Evolutionary conservation across 208 protist genomes (phyloP), one percentile per base, ranked within the genome.

Genomic region (Acanthamoeba lenticulata): DNA sequence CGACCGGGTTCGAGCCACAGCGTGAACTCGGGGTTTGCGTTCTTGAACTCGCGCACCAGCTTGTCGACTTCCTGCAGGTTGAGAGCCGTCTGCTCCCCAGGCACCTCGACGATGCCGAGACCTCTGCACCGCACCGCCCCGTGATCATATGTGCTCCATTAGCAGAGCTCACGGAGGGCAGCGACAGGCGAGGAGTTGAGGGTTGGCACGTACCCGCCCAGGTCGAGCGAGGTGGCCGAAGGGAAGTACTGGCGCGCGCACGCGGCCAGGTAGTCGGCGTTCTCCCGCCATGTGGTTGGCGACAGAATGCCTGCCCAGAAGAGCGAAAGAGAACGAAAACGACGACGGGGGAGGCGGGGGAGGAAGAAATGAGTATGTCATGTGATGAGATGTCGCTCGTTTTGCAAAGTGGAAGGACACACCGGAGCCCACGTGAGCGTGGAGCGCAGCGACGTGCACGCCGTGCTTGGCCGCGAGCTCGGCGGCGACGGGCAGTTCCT

Each of bases 371-470:
- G 52, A n/a, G n/a, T n/a, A n/a, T n/a, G n/a, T n/a, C n/a, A n/a
- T n/a, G n/a, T n/a, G n/a, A n/a, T n/a, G n/a, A n/a, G n/a, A n/a
- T n/a, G n/a, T n/a, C n/a, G n/a, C n/a, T n/a, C n/a, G n/a, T n/a
- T n/a, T n/a, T n/a, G n/a, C n/a, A n/a, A n/a, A n/a, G n/a, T n/a
- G n/a, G n/a, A n/a, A n/a, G 29, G 27, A 27, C 60, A 27, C 34
- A 89, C 90, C 90, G 36, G 42, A 65, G 38, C 92, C 92, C 42
- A 94, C 92, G 29, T 94, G 92, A 32, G 47, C 74, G 77, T 94
- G 92, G 24, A 94, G 36, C 7, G 42, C 72, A 21, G 57, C 52
- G 21, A 94, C 44, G 24, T 42, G 38, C 4, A 72, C 44, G 4
- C 32, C 45, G 44, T 86, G 77, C 15, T 49, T 79, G 52, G 74